phyloP scores from a whole-genome alignment of 2,329 filamentous ascomycete species.

The Acrodontium crateriforme region DNA sequence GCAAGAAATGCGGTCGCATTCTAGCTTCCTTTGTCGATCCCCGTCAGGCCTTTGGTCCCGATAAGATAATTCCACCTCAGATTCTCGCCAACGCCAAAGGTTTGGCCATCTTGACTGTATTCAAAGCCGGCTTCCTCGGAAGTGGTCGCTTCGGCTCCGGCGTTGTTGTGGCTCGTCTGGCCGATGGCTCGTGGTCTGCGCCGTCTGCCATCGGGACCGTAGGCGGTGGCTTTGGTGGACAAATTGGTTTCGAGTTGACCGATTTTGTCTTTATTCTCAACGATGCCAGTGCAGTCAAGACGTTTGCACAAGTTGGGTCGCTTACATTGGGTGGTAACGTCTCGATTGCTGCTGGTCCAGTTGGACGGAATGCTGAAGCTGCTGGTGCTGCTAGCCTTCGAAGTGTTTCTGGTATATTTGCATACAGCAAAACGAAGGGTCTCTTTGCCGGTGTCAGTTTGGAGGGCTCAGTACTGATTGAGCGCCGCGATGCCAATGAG shows the following conservation, averaged over 20 bases:
- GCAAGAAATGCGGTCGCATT: slow-evolving; percentile 94
- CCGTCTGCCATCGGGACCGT: slow-evolving; percentile 69
- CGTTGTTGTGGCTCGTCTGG: slow-evolving; percentile 64
- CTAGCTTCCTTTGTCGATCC: slow-evolving; percentile 90
- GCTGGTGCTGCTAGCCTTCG: slow-evolving; percentile 84
- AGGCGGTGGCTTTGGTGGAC: slow-evolving; percentile 70
- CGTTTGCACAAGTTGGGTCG: slow-evolving; percentile 83
- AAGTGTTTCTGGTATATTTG: slow-evolving; percentile 83
- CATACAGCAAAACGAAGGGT: slow-evolving; percentile 96
- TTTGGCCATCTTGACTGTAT: slow-evolving; percentile 71
- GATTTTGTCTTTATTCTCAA: slow-evolving; percentile 99
- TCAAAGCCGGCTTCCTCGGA: slow-evolving; percentile 77
- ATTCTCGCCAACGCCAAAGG: slow-evolving; percentile 88
- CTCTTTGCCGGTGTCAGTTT: slow-evolving; percentile 90
- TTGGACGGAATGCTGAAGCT: slow-evolving; percentile 90
- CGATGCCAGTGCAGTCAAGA: slow-evolving; percentile 74
- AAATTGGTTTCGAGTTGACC: slow-evolving; percentile 77
- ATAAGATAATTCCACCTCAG: slow-evolving; percentile 89
- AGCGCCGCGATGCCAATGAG: slow-evolving; percentile 91
- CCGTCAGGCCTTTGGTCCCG: slow-evolving; percentile 80
- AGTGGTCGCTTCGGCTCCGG: slow-evolving; percentile 71
- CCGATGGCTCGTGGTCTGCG: slow-evolving; percentile 67
- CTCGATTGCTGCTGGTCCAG: slow-evolving; percentile 82
- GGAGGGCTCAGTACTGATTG: slow-evolving; percentile 84
- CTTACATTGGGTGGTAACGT: slow-evolving; percentile 93